phyloP scores from a whole-genome alignment of 441 rosid species.

The Jatropha multifida region DNA sequence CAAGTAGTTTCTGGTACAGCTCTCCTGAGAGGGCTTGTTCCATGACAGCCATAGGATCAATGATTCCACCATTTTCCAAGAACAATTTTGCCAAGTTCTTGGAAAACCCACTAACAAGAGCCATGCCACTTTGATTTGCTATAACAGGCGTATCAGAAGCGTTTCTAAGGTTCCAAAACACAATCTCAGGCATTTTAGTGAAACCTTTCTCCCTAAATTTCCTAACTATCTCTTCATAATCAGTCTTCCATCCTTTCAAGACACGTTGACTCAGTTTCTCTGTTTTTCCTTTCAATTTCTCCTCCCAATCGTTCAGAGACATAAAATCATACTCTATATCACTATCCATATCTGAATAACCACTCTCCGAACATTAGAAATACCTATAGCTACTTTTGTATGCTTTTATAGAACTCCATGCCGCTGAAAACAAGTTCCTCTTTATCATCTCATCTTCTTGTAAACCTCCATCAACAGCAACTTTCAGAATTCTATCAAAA shows the following conservation, averaged over 20 bases:
- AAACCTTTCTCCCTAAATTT: conserved; percentile 21
- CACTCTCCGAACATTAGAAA: not conserved
- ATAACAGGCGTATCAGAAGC: conserved; percentile 5
- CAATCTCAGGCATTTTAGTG: conserved; percentile 7
- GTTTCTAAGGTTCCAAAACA: conserved; percentile 21
- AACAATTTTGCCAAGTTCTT: conserved; percentile 19
- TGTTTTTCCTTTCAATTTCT: not conserved
- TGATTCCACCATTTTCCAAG: conserved; percentile 2
- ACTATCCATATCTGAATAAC: not conserved
- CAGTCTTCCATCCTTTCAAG: conserved; percentile 12
- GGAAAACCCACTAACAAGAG: conserved; percentile 18
- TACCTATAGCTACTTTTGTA: not conserved
- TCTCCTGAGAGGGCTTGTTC: conserved; percentile 8
- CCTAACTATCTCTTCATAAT: conserved; percentile 9
- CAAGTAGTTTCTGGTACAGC: conserved; percentile 13
- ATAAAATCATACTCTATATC: not conserved
- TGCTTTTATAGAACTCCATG: conserved; percentile 16
- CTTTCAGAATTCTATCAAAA: conserved; percentile 17
- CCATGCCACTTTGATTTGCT: conserved; percentile 13
- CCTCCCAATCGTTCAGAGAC: not conserved
- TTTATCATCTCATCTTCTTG: conserved; percentile 16
- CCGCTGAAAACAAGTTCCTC: conserved; percentile 19
- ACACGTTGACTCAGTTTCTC: not conserved
- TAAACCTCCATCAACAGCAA: conserved; percentile 3
- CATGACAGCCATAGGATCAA: conserved; percentile 1